phyloP scores from a whole-genome alignment of 1,139 yeast species.

The Chernovozyma aurita region DNA sequence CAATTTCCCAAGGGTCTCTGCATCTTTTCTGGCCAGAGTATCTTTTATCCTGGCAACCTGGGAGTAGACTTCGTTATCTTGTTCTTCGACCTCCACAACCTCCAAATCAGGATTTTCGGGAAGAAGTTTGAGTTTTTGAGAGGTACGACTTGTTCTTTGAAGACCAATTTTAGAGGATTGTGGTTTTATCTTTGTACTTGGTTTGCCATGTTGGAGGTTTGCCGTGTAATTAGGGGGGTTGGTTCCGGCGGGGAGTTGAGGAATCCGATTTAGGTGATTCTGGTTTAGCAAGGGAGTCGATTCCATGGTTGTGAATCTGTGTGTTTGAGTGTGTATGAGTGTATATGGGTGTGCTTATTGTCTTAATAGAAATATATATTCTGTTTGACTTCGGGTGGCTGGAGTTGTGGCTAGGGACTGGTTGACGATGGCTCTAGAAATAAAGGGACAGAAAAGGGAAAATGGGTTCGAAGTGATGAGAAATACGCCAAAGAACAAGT shows the following conservation, averaged over 20 bases:
- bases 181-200: conserved; percentile 14
- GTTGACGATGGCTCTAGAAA: no score
- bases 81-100: conserved; percentile 14
- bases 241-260: background rate
- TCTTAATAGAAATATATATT: no score
- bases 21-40: conserved; percentile 90
- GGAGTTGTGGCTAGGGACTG: no score
- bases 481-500: no score
- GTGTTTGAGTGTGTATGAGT: no score
- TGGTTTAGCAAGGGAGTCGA: conserved; percentile 1
- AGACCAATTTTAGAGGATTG: conserved; percentile 60
- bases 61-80: conserved; percentile 52
- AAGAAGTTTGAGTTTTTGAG: conserved; percentile 78
- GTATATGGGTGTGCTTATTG: no score
- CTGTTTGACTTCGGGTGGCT: no score
- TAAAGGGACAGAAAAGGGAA: no score
- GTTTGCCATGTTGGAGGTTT: conserved; percentile 7
- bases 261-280: background rate
- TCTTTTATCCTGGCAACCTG: conserved; percentile 84
- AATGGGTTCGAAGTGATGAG: no score
- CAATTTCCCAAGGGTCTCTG: conserved; percentile 86
- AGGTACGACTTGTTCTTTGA: conserved; percentile 82
- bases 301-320: conserved; percentile 1
- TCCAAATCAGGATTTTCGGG: conserved; percentile 65
- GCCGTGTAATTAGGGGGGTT: conserved; percentile 2